Evolutionary conservation across 805 yeast genomes (phyloP), one percentile per base, ranked within the genome.

Genomic region (Metschnikowia continentalis): DNA sequence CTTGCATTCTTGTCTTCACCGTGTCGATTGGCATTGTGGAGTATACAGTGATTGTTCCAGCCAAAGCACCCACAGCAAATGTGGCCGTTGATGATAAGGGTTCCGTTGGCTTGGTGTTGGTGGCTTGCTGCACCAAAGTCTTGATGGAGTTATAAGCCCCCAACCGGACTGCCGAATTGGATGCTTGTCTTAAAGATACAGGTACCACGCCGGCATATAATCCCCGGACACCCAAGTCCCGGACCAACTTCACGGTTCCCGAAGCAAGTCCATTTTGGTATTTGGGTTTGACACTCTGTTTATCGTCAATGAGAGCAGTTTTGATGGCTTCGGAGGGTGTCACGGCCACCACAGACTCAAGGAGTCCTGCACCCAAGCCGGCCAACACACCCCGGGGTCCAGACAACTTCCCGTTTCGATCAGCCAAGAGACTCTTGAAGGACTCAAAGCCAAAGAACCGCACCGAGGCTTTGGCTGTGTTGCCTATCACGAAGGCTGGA

Each of bases 301-400:
- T 89, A 66, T 92, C 99, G 71, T 92, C 99, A 59, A 92, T 94
- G 70, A 91, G 77, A 0, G 95, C 97, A 0, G 98, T 92, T 66
- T 92, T 92, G 69, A 92, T 89, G 35, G 97, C 96, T 69, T 92
- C 99, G 50, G 91, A 90, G 2, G 99, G 99, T 0, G 99, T 92
- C 44, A 94, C 96, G 0, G 98, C 98, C 42, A 91, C 76, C 26
- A 90, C 86, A 51, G 96, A 86, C 66, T 92, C 99, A 54, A 92
- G 69, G 42, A 91, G 79, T 35, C 99, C 99, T 2, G 99, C 99
- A 44, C 98, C 97, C 41, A 94, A 74, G n/a, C 99, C 99, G 1
- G 99, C 99, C 32, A 92, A 53, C 5, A 91, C 95, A 58, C 98
- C 98, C 62, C 96, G 71, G 6, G 94, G 84, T 3, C 96, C 96